Conservation (phyloP, 179 eudicot species). For the Silene coronaria region DNA sequence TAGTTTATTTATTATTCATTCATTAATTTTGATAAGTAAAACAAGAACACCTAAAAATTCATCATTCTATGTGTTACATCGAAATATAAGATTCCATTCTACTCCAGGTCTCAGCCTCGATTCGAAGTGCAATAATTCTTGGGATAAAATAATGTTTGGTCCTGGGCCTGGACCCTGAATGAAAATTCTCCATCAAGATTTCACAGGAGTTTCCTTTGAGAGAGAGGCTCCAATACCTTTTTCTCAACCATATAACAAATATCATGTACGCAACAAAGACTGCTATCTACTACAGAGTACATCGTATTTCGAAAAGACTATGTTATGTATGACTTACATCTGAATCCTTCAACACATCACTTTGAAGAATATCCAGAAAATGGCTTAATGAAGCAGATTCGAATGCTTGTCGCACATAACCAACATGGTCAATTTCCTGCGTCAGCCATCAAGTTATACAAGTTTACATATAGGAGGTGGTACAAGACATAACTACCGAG, state of each 20-base stretch:
- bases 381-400: slow-evolving; percentile 65
- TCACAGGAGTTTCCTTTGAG: slow-evolving; percentile 2
- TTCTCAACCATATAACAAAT: slow-evolving; percentile 2
- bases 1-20: neutral
- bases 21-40: slow-evolving; percentile 10
- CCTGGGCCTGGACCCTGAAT: neutral
- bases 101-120: neutral
- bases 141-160: neutral
- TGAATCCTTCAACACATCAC: slow-evolving; percentile 64
- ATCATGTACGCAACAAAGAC: neutral
- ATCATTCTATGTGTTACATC: neutral
- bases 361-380: slow-evolving; percentile 69
- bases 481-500: neutral
- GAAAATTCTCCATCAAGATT: slow-evolving; percentile 3
- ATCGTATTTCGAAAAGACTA: neutral
- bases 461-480: neutral
- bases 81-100: neutral
- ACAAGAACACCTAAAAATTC: neutral
- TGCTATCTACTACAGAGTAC: neutral
- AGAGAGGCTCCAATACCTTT: neutral
- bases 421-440: slow-evolving; percentile 89
- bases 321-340: slow-evolving; percentile 54
- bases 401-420: slow-evolving; percentile 87
- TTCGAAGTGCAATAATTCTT: neutral
- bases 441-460: slow-evolving; percentile 16